Evolutionary conservation across 208 protist species (phyloP).

Genomic region (Leishmania aethiopica): DNA sequence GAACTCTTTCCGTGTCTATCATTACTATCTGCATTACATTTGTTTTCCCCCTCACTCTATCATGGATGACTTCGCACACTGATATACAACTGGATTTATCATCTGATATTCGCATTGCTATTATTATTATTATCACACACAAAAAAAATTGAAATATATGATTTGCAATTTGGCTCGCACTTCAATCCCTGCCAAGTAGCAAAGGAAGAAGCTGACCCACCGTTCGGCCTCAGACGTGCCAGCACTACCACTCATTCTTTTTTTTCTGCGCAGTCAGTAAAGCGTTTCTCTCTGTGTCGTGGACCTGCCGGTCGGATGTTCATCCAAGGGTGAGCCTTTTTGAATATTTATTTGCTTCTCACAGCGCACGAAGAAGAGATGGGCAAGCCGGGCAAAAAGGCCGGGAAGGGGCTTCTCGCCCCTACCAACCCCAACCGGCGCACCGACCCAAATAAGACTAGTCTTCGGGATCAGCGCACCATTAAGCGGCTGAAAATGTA

Average conservation of each 20-base stretch:
- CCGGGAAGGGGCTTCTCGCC: constrained; percentile 82
- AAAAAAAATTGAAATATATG: not conserved
- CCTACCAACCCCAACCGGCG: constrained; percentile 85
- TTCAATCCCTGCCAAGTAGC: not conserved
- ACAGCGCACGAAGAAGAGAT: constrained; percentile 35
- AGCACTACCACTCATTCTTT: not conserved
- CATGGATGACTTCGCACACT: not conserved
- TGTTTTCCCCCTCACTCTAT: not conserved
- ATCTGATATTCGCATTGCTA: not conserved
- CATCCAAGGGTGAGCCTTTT: not conserved
- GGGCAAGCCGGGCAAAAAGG: constrained; percentile 92
- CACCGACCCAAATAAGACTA: constrained; percentile 81
- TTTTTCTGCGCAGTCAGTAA: not conserved
- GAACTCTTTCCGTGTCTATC: not conserved
- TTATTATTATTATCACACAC: no score
- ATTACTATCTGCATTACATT: not conserved
- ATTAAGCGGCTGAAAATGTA: constrained; percentile 93
- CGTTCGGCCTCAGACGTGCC: not conserved
- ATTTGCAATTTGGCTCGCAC: not conserved
- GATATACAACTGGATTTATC: not conserved
- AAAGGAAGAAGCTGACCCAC: not conserved
- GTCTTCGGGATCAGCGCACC: constrained; percentile 81
- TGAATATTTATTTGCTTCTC: constrained; percentile 8
- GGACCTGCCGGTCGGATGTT: not conserved
- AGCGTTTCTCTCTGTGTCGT: not conserved